Base-by-base conservation (phyloP, 257 asterid genomes). In the Solanum ossicruentum region DNA sequence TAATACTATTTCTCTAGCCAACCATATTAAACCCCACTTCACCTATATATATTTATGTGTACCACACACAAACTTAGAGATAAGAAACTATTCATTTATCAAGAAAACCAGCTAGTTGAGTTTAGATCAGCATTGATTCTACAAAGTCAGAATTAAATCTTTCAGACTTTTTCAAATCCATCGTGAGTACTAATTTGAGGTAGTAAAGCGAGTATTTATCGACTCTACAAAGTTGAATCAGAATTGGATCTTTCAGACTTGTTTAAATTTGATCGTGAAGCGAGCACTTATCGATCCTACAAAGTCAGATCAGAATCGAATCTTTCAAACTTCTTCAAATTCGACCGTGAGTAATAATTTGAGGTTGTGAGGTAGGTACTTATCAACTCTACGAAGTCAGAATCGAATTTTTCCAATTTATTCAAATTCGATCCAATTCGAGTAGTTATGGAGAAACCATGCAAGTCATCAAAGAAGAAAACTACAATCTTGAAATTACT, bases 381-480 rank as follows among this genome's bases (percentile, higher is more conserved):
- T 36, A 4, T 36, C 41, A 5, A 36, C 51, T 20, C 28, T 10
- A 60, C 54, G 0, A 60, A 60, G 32, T 60, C 6, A 60, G 36
- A 5, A 60, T 60, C 6, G 12, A 60, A 57, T 20, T 2, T 57
- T 57, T 20, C 3, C 0, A 0, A 2, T 0, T 26, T 60, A 8
- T 20, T 0, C 0, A 9, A 57, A 57, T 57, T 57, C 7, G 0
- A 20, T 57, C 6, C 20, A 57, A 57, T 57, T 67, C 1, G 4
- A 32, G 75, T 39, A 10, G 52, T 70, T 26, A 89, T 89, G 90
- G 90, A 89, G 88, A 89, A 88, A 67, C 75, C 77, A 18, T 81
- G 80, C 13, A 87, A 87, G 63, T 75, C 89, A 36, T 75, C 89
- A 36, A 90, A 80, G 75, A 82, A 85, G 85, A 90, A 84, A 77